Base-by-base conservation (phyloP, 495 filamentous ascomycete species). In the Penicillium alfredii region DNA sequence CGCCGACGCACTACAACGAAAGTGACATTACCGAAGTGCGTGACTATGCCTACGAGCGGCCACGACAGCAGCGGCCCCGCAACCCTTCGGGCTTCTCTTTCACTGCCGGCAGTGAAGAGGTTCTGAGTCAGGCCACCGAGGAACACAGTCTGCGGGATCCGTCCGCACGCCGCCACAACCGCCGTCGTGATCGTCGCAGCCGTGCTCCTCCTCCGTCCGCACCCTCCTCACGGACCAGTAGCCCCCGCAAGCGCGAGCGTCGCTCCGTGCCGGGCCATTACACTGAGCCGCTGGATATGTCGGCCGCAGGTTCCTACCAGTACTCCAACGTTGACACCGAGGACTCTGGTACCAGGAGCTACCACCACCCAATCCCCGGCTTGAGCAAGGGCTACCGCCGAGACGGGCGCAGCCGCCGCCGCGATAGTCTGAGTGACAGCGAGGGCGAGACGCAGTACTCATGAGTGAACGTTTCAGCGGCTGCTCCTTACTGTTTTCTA, bases 351-450 rank as follows among this genome's bases (percentile, higher is more conserved):
- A 92, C 86, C 12, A 88, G 85, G 69, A 77, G 73, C 30, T 94
- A 94, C 56, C 76, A 73, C 41, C 85, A 89, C 58, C 71, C 80
- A 1, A 86, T 90, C 45, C 84, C 87, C 0, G 86, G 85, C 1
- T 58, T 89, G 51, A 79, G 71, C 20, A 64, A 67, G 40, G 66
- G 63, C 3, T 71, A 69, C 42, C 64, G 68, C 12, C 61, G 62
- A 19, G 65, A 70, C 37, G 58, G 60, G 30, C 50, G 68, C 19
- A 49, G 62, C 12, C 55, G 55, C 45, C 55, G 60, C 19, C 48
- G 57, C 35, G 68, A 71, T 46, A 78, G 70, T 58, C 57, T 74
- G 51, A 78, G 67, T 58, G 78, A 75, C 51, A 79, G 70, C 45
- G 71, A 73, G 24, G 61, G 55, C 6, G 53, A 57, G 27, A 61